Base-by-base conservation (phyloP, 208 protist species). In the Wallacemonas collosoma region DNA sequence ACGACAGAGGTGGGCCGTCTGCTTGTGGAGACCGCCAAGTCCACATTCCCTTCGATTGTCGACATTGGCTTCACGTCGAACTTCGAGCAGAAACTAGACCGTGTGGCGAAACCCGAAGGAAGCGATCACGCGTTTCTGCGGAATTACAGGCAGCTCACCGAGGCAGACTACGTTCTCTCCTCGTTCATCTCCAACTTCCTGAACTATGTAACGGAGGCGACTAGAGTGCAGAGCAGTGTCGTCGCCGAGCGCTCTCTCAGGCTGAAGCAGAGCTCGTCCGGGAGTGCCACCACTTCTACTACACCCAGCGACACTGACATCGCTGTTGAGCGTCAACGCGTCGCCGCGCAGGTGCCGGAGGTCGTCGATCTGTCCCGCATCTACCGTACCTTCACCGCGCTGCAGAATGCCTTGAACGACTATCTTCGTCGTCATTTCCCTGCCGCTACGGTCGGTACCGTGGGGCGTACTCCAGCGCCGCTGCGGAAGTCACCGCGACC, bases 51-150 rank as follows among this genome's bases (percentile, higher is more conserved):
- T n/a, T 90, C 88, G 53, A 91, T 97, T 60, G 93, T 95, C 3
- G 90, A 97, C 72, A 94, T 97, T 78, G 88, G 87, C 62, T 97
- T 97, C 77, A 97, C 93, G 64, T 79, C 88, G 6, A 76, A 69
- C 3, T 95, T 97, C 75, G 93, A 97, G 77, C 93, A 94, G 74
- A 82, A 93, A 74, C 88, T 97, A 9, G 93, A 97, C 76, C 76
- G 79, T 58, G 90, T 97, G 40, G 93, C 93, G 14, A 94, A 96
- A 69, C 89, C 89, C n/a, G 60, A 76, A 15, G 51, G 44, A 38
- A 71, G 47, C 64, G 58, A 67, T 43, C 56, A 67, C 45, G 60
- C 62, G 41, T 72, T 76, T n/a, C 61, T 78, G 2, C 26, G 48
- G 35, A 50, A 72, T 54, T 64, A 83, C 63, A 60, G 57, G 45